Percentiles rank a stretch among this genome's conserved stretches.
Evolutionary conservation across 257 asterid species (phyloP).

Genomic region (Solanum chaucha): DNA sequence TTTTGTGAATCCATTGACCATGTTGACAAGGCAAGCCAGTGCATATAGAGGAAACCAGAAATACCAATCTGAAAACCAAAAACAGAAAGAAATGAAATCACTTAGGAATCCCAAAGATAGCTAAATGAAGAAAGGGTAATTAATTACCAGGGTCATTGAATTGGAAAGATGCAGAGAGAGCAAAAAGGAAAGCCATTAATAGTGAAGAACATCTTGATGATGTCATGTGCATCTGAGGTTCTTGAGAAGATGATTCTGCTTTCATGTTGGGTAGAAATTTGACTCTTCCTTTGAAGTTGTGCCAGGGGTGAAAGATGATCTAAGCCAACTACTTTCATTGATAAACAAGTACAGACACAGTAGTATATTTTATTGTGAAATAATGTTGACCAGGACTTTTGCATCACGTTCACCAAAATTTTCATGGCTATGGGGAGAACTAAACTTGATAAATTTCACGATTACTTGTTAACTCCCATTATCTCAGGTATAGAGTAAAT

Average conservation of each 20-base stretch:
- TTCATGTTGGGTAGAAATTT: not conserved
- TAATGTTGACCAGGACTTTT: not conserved
- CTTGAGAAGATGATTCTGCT: not conserved
- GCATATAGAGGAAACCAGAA: slow-evolving; percentile 32
- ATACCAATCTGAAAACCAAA: slow-evolving; percentile 24
- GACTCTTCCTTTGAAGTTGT: not conserved
- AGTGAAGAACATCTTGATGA: slow-evolving; percentile 7
- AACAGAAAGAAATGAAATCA: not conserved
- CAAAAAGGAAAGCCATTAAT: slow-evolving; percentile 26
- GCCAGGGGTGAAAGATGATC: not conserved
- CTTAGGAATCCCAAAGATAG: not conserved
- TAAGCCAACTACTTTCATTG: not conserved
- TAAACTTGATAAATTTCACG: not conserved
- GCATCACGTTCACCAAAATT: not conserved
- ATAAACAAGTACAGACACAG: not conserved
- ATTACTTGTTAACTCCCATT: not conserved
- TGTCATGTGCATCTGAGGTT: not conserved
- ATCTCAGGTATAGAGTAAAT: not conserved
- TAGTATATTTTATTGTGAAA: not conserved
- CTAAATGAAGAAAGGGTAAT: not conserved
- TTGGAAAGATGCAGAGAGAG: slow-evolving; percentile 27
- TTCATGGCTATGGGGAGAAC: not conserved
- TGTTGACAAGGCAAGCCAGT: slow-evolving; percentile 18
- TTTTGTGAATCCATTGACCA: slow-evolving; percentile 9
- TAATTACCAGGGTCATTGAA: slow-evolving; percentile 22